phyloP scores from a whole-genome alignment of 495 filamentous ascomycete genomes.

The Penicillium parvum region DNA sequence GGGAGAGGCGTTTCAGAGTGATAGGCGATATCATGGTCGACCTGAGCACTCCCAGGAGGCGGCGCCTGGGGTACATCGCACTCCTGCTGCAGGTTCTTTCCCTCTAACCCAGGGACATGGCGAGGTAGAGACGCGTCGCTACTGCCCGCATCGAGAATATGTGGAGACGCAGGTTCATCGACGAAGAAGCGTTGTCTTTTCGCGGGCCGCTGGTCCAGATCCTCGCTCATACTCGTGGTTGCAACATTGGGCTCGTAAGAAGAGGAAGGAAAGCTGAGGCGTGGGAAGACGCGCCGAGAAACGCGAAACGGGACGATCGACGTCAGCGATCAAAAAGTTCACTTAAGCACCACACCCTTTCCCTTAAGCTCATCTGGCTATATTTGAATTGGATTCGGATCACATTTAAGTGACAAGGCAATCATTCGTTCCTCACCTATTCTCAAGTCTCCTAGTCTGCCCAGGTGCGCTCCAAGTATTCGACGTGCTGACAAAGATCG shows the following conservation, averaged over 20 bases:
- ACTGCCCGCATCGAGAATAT: neutral
- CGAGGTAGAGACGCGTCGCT: constrained; percentile 23
- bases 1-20: neutral
- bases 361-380: too few species aligned
- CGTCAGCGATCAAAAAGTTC: constrained; percentile 25
- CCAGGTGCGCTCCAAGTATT: too few species aligned
- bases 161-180: constrained; percentile 34
- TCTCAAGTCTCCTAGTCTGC: too few species aligned
- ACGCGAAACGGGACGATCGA: constrained; percentile 32
- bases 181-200: constrained; percentile 83
- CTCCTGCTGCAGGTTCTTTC: neutral
- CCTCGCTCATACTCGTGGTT: constrained; percentile 24
- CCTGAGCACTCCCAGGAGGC: neutral
- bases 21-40: too few species aligned
- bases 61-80: constrained; percentile 2
- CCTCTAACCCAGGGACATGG: constrained; percentile 3
- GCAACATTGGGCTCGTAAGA: constrained; percentile 6
- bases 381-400: too few species aligned
- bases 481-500: constrained; percentile 14
- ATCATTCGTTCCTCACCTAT: too few species aligned
- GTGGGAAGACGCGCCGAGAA: constrained; percentile 42
- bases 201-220: constrained; percentile 48
- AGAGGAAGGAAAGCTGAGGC: constrained; percentile 1
- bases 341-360: too few species aligned
- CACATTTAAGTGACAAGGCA: too few species aligned